Evolutionary conservation across 148 eudicot genomes (phyloP).

Genomic region (Chenopodium quinoa): DNA sequence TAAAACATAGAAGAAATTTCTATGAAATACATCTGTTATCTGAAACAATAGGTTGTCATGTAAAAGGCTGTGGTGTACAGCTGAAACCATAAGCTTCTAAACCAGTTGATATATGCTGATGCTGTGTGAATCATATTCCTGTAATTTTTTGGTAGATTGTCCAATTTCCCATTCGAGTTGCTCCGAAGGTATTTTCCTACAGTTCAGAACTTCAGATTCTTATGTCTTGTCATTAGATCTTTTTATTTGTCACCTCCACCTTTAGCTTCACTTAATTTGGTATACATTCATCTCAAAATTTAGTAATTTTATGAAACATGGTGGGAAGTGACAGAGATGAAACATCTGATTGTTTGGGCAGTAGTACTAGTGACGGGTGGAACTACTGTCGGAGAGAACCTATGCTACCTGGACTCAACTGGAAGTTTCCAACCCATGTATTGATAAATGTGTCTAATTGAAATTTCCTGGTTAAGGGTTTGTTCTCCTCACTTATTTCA

Average conservation of each 20-base stretch:
- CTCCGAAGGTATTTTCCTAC: not conserved
- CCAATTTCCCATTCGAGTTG: not conserved
- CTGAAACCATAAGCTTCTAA: not conserved
- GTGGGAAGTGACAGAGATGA: not conserved
- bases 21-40: not conserved
- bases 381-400: not conserved
- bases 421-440: too few species aligned
- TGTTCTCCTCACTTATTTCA: too few species aligned
- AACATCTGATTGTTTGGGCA: not conserved
- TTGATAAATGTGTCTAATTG: too few species aligned
- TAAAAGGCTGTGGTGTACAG: not conserved
- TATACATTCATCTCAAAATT: not conserved
- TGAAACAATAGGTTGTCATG: not conserved
- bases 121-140: not conserved
- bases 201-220: not conserved
- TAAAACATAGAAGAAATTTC: not conserved
- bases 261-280: not conserved
- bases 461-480: too few species aligned
- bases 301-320: not conserved
- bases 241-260: not conserved
- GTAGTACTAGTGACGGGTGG: not conserved
- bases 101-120: not conserved
- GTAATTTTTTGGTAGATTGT: not conserved
- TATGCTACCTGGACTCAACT: too few species aligned
- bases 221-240: not conserved